Evolutionary conservation across 2,329 filamentous ascomycete genomes (phyloP), one percentile per base, ranked within the genome.

Genomic region (Camillea tinctor): DNA sequence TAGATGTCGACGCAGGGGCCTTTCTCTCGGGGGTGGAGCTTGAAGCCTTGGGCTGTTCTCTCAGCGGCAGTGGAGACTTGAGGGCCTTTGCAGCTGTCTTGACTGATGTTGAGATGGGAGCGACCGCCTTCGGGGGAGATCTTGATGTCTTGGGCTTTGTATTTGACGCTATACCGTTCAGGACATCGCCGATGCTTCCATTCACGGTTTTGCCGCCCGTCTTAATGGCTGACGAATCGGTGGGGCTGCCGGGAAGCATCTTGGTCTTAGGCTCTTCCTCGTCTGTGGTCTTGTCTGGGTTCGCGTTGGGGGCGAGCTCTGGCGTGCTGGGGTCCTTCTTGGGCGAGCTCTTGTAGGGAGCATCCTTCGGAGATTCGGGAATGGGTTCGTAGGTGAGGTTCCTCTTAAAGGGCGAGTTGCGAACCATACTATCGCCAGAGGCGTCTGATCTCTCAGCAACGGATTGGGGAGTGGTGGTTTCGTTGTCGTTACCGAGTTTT

Each of bases 281-380:
- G 23, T 76, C 76, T n/a, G 72, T 67, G 22, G 74, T 64, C 67
- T 80, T 79, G 65, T 79, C 77, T 2, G 75, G 74, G 50, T 76
- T 79, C 54, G 70, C 63, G 60, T 73, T 75, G 3, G 75, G 76
- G 53, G 72, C 71, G 51, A 66, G 67, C 60, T 62, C 66, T 64
- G 55, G 66, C 50, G 52, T 59, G 22, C 17, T 63, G 55, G 57
- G 62, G n/a, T 60, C 59, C 22, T 71, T 69, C 54, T 70, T 69
- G n/a, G 67, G 58, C 6, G 72, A 69, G 24, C 58, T 21, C n/a
- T 67, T 65, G 44, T 57, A 30, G 20, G 68, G 64, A 15, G 59
- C 64, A 26, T 58, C 61, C n/a, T 64, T 71, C 23, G 79, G 77
- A 1, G 78, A 78, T 62, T 81, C 78, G 17, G 76, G 74, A 54